Evolutionary conservation across 2,329 filamentous ascomycete species (phyloP).

Genomic region (Plenodomus biglobosus): DNA sequence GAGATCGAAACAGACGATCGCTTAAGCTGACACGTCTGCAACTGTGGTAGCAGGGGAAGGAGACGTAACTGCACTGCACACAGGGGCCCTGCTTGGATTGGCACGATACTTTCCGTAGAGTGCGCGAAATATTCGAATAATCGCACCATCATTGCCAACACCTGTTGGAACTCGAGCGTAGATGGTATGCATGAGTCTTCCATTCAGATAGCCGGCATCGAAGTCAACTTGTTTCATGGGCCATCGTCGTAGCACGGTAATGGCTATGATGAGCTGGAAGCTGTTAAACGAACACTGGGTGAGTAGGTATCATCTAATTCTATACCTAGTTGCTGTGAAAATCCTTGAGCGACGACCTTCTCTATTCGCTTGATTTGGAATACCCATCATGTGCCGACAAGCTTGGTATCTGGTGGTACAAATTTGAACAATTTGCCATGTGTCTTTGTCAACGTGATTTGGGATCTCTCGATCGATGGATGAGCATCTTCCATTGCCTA

Average conservation of each 20-base stretch:
- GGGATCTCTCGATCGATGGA: conserved; percentile 3
- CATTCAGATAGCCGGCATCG: conserved; percentile 10
- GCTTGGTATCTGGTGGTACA: conserved; percentile 1
- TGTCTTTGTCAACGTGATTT: conserved; percentile 4
- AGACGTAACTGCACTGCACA: too few species aligned
- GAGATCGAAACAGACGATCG: too few species aligned
- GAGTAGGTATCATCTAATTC: conserved; percentile 10
- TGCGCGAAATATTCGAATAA: background rate
- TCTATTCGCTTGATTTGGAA: conserved; percentile 10
- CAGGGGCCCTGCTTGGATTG: too few species aligned
- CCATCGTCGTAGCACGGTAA: background rate
- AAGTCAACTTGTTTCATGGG: conserved; percentile 6
- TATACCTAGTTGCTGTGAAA: conserved; percentile 7
- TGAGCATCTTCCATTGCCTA: conserved; percentile 2
- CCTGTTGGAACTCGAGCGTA: conserved; percentile 1
- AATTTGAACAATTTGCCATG: conserved; percentile 1
- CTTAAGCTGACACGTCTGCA: too few species aligned
- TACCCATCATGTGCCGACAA: conserved; percentile 9
- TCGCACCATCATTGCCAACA: background rate
- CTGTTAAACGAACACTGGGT: conserved; percentile 7
- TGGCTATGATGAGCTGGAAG: conserved; percentile 2
- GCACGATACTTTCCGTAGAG: too few species aligned
- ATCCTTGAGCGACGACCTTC: conserved; percentile 8
- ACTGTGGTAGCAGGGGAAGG: too few species aligned
- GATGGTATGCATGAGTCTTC: conserved; percentile 1